phyloP scores from a whole-genome alignment of 2,329 filamentous ascomycete genomes.

The Nannizziopsis barbatae region DNA sequence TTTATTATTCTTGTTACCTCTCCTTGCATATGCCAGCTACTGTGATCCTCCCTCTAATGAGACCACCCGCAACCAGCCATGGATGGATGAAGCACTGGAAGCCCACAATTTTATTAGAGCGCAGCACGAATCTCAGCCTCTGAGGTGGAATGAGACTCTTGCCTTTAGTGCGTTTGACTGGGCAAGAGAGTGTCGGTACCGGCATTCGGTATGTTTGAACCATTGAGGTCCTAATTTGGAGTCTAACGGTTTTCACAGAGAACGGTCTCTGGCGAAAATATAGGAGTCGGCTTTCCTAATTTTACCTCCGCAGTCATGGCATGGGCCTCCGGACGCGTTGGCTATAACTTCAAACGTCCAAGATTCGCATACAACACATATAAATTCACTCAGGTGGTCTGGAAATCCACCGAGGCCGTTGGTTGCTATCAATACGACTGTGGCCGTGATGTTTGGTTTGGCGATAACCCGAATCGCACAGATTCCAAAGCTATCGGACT shows the following conservation, averaged over 20 bases:
- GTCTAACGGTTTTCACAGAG: background rate
- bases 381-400: conserved; percentile 64
- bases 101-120: conserved; percentile 55
- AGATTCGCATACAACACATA: conserved; percentile 37
- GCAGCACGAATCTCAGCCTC: conserved; percentile 48
- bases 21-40: too few species aligned
- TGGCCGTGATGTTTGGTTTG: conserved; percentile 13
- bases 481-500: conserved; percentile 44
- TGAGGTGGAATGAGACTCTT: conserved; percentile 57
- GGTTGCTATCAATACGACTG: conserved; percentile 44
- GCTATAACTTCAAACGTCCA: conserved; percentile 49
- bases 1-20: too few species aligned
- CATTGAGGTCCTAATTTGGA: background rate
- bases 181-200: conserved; percentile 35
- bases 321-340: conserved; percentile 52
- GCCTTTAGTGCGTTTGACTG: conserved; percentile 45
- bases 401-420: conserved; percentile 51
- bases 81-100: too few species aligned
- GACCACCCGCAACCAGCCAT: too few species aligned
- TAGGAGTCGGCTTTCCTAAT: conserved; percentile 56
- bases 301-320: conserved; percentile 49
- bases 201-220: conserved; percentile 27
- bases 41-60: too few species aligned
- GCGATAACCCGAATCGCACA: conserved; percentile 41
- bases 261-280: conserved; percentile 53